Base-by-base conservation (phyloP, 352 stramenopile genomes). In the Pythium phragmiticola region DNA sequence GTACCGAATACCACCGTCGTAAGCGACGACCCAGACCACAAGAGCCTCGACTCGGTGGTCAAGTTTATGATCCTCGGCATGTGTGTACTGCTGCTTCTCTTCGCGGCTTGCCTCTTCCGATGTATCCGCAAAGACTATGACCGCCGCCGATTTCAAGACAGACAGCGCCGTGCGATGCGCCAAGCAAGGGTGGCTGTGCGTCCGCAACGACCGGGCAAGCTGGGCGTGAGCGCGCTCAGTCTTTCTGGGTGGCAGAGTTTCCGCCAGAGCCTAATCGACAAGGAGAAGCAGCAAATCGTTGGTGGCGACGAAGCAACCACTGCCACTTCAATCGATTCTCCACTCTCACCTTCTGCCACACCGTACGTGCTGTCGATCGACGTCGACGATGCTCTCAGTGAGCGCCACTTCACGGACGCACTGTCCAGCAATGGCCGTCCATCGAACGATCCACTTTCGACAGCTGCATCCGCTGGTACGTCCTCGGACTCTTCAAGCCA, bases 201-300 rank as follows among this genome's bases (percentile, higher is more conserved):
- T 0, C 54, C 37, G 23, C 45, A 63, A 28, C 47, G 54, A 9
- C 8, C 60, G 21, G 47, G 42, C 12, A 62, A 60, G 26, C 41
- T 55, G 3, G 55, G 48, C 14, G 46, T 62, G 6, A 58, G 55
- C 19, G 56, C 56, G 39, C 55, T 69, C 12, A 69, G 28, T 45
- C 36, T 69, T 13, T 59, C 62, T 1, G 62, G 54, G 0, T 69
- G 62, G 62, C 47, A 58, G 43, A 69, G n/a, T 2, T 60, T 63
- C 26, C 45, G 62, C 39, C 36, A 69, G 34, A 69, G 55, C 16
- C n/a, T 57, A 19, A 69, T 69, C n/a, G 62, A 63, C 26, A 69
- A 69, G 42, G 62, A 69, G 19, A 63, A 52, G 28, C 16, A 23
- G n/a, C 45, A 42, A 17, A 8, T 45, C 11, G 16, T 14, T 45